A percentile compares a stretch with the other conserved stretches of the same genome.
Evolutionary conservation across 2,329 filamentous ascomycete genomes (phyloP).

Genomic region (Hymenotorrendiella dingleyae): DNA sequence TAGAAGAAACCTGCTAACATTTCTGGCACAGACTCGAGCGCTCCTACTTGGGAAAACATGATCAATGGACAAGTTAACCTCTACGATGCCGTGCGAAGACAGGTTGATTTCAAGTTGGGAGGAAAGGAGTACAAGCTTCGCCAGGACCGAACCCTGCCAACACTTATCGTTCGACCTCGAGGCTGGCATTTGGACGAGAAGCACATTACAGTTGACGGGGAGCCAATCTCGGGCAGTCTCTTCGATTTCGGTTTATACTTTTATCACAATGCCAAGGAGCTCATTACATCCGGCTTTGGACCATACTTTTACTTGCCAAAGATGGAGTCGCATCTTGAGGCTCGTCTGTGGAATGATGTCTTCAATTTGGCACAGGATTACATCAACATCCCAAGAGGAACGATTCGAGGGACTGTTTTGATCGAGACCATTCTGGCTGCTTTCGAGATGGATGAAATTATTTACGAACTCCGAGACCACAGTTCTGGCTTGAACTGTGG

Average conservation of each 20-base stretch:
- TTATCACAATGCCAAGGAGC: conserved; percentile 93
- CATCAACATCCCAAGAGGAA: conserved; percentile 82
- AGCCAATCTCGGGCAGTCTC: conserved; percentile 84
- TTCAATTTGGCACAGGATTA: conserved; percentile 96
- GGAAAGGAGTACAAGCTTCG: conserved; percentile 96
- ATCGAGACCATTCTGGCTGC: conserved; percentile 97
- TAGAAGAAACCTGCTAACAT: conserved; percentile 12
- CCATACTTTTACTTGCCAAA: conserved; percentile 98
- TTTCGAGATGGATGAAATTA: conserved; percentile 99
- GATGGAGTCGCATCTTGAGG: conserved; percentile 97
- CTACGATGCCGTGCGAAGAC: conserved; percentile 87
- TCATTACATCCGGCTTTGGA: conserved; percentile 75
- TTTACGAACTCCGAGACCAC: conserved; percentile 97
- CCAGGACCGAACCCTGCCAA: conserved; percentile 79
- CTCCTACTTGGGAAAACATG: conserved; percentile 99
- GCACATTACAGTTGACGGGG: conserved; percentile 91
- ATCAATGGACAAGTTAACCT: conserved; percentile 97
- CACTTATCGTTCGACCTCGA: conserved; percentile 87
- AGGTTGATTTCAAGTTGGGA: conserved; percentile 95
- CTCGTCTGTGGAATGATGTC: conserved; percentile 93
- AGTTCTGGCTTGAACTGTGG: conserved; percentile 96
- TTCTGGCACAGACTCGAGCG: conserved; percentile 67
- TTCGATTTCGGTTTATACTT: conserved; percentile 99
- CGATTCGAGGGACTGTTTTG: conserved; percentile 88
- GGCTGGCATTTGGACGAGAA: conserved; percentile 99